Evolutionary conservation across 1,284 basidiomycete species (phyloP), one percentile per base, ranked within the genome.

Genomic region (Ceratobasidium theobromae): DNA sequence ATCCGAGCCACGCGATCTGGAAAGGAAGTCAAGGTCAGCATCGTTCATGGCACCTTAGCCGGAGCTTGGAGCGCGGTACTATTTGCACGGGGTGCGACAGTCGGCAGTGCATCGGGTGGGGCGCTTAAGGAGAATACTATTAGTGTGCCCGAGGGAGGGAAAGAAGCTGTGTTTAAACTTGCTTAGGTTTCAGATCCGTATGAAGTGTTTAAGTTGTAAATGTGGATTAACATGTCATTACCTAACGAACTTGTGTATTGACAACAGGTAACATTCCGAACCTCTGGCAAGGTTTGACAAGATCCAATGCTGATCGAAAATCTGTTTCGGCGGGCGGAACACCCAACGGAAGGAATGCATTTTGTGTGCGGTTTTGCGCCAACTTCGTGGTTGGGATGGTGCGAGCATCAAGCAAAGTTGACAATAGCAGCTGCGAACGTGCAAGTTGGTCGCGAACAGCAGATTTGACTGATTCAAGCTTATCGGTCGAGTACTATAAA

Each of bases 241-340:
- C 40, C 45, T 65, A 45, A 21, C 52, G 32, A 38, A 52, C 52
- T n/a, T 52, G 52, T 12, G 43, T 53, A 25, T 51, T 27, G 16
- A 52, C 76, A 54, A 80, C 76, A 55, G 79, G 75, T 12, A 81
- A 72, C 65, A 80, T 71, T 3, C 79, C 79, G 67, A 81, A 79
- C 68, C 85, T 77, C 51, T 82, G 77, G 57, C 81, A 81, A 28
- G 84, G 80, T 68, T 84, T 84, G 21, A 81, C 83, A 41, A 84
- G 72, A 65, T 83, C 80, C 32, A 85, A 71, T 38, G 81, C 79
- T 33, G 81, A 74, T 55, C 80, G 77, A 71, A 82, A 82, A 41
- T 79, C 77, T 66, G 80, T 76, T 53, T 83, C 81, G 49, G 75
- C 67, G 21, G 74, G 72, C 58, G 82, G 81, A 46, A 65, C 49